Evolutionary conservation across 495 filamentous ascomycete species (phyloP).

Genomic region (Podospora bellae-mahoneyi): DNA sequence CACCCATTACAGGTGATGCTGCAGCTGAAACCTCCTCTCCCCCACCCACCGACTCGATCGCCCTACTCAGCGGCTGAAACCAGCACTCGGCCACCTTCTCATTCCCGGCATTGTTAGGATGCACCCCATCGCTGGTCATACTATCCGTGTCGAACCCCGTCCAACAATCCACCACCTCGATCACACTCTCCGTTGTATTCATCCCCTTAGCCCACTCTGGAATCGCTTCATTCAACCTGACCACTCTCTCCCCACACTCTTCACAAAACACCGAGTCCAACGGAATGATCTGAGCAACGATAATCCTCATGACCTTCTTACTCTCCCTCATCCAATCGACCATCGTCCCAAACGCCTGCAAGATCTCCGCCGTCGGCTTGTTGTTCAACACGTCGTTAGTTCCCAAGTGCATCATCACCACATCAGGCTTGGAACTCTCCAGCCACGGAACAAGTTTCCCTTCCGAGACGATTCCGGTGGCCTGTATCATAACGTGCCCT

Average conservation of each 20-base stretch:
- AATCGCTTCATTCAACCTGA: conserved; percentile 40
- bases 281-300: conserved; percentile 44
- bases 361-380: conserved; percentile 32
- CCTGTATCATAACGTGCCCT: conserved; percentile 44
- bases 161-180: conserved; percentile 46
- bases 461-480: conserved; percentile 40
- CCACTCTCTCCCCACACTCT: conserved; percentile 31
- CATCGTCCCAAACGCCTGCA: conserved; percentile 30
- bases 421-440: conserved; percentile 35
- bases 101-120: conserved; percentile 43
- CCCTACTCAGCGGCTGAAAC: conserved; percentile 22
- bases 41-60: conserved; percentile 10
- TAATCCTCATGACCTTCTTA: not conserved
- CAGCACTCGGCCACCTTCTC: conserved; percentile 41
- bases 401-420: conserved; percentile 48
- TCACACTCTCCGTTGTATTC: conserved; percentile 37
- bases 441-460: conserved; percentile 44
- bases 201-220: conserved; percentile 36
- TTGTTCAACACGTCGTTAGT: conserved; percentile 49
- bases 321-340: not conserved
- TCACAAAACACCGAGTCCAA: conserved; percentile 36
- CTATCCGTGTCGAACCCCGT: conserved; percentile 37
- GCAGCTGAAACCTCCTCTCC: not conserved
- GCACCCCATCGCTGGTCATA: conserved; percentile 43
- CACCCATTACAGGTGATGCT: no score